phyloP scores from a whole-genome alignment of 306 rosid genomes.

The Quillaja saponaria region DNA sequence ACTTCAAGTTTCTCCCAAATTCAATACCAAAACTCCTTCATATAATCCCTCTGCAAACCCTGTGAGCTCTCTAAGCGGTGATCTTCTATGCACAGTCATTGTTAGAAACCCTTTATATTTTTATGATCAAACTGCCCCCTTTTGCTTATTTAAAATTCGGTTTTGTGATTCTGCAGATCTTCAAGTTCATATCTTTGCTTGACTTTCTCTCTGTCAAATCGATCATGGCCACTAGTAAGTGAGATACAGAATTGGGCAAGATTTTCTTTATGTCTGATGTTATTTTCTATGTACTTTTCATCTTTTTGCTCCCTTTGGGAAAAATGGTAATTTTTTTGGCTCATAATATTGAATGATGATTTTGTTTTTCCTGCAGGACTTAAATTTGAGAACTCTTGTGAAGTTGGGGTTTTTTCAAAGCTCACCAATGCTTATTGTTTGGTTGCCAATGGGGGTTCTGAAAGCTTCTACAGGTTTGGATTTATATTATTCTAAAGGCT shows the following conservation, averaged over 20 bases:
- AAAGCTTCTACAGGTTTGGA: constrained; percentile 74
- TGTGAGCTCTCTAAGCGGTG: background rate
- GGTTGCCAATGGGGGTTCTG: constrained; percentile 98
- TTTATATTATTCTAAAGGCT: background rate
- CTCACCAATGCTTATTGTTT: constrained; percentile 90
- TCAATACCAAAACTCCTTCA: background rate
- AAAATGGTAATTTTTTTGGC: background rate
- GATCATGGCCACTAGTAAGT: constrained; percentile 58
- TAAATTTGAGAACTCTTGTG: constrained; percentile 89
- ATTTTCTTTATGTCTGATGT: background rate
- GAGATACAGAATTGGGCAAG: constrained; percentile 12
- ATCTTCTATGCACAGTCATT: background rate
- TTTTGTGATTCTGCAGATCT: constrained; percentile 12
- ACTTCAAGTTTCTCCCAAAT: no score
- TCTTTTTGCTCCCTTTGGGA: constrained; percentile 1
- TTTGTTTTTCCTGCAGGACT: constrained; percentile 52
- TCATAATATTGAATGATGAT: constrained; percentile 2
- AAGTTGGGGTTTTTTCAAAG: constrained; percentile 92
- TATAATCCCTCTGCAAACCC: constrained; percentile 7
- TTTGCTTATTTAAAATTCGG: constrained; percentile 23
- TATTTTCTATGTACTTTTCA: constrained; percentile 7
- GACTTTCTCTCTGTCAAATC: constrained; percentile 27
- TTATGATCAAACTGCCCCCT: background rate
- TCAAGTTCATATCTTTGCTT: constrained; percentile 26
- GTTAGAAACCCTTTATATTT: constrained; percentile 4